Conservation (phyloP, 257 asterid species). For the Oldenlandia corymbosa region DNA sequence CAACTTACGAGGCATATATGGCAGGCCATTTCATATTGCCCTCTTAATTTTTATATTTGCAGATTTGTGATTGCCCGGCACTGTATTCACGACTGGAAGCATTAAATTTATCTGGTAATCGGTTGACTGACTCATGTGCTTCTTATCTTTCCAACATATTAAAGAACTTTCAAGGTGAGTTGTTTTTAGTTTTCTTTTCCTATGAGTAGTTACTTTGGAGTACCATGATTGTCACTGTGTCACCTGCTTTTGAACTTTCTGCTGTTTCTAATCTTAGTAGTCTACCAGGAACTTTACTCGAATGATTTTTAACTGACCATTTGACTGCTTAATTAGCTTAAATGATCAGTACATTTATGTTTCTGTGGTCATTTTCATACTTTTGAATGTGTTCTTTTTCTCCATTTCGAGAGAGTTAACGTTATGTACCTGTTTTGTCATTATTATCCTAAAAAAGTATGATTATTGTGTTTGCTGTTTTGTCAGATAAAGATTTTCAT, state of each 20-base stretch:
- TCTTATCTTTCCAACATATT: constrained; percentile 75
- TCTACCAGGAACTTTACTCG: neutral
- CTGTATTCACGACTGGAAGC: constrained; percentile 80
- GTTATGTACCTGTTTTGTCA: constrained; percentile 6
- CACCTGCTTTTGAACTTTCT: neutral
- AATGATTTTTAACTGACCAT: neutral
- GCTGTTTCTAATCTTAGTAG: neutral
- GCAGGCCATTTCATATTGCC: constrained; percentile 7
- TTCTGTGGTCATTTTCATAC: too few species aligned
- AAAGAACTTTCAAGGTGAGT: constrained; percentile 69
- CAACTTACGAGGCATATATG: neutral
- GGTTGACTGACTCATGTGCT: constrained; percentile 85
- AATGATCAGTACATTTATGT: too few species aligned
- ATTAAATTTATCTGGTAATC: constrained; percentile 78
- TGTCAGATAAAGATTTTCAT: neutral
- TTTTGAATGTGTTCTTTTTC: too few species aligned
- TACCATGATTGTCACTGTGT: neutral
- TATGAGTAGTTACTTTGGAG: neutral
- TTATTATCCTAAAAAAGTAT: neutral
- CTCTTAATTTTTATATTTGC: constrained; percentile 13
- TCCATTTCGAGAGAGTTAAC: too few species aligned
- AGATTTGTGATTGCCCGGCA: constrained; percentile 81
- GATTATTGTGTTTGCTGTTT: neutral
- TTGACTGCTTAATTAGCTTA: too few species aligned
- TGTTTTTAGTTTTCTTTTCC: neutral